Percentiles rank a stretch among this genome's conserved stretches.
phyloP scores from a whole-genome alignment of 495 filamentous ascomycete genomes.

The Podospora comata region DNA sequence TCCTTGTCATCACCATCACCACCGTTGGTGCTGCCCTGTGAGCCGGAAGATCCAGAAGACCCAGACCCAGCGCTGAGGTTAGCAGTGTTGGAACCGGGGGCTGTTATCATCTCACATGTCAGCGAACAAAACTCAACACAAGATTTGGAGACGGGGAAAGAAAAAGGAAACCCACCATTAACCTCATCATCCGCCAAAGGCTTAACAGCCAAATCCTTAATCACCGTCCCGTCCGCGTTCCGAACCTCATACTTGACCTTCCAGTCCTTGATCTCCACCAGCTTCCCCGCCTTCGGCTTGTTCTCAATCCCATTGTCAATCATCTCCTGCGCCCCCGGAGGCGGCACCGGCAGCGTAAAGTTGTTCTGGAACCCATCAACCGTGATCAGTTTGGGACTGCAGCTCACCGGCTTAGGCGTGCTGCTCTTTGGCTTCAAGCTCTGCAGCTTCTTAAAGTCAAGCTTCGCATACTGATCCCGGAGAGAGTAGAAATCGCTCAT shows the following conservation, averaged over 20 bases:
- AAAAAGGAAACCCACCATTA: conserved; percentile 32
- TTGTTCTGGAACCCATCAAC: conserved; percentile 61
- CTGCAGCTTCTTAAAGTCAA: conserved; percentile 65
- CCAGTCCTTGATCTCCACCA: conserved; percentile 43
- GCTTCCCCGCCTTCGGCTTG: conserved; percentile 36
- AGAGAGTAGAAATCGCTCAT: conserved; percentile 74
- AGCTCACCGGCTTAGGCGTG: conserved; percentile 53
- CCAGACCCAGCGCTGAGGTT: conserved; percentile 3
- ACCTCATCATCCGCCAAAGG: conserved; percentile 39
- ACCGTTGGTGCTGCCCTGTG: conserved; percentile 5
- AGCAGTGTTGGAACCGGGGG: conserved; percentile 25
- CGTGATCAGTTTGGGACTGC: conserved; percentile 61
- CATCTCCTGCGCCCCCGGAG: conserved; percentile 43
- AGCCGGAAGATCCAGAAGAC: conserved; percentile 9
- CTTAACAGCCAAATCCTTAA: conserved; percentile 42
- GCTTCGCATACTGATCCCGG: conserved; percentile 64
- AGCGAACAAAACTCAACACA: conserved; percentile 1
- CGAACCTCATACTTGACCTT: conserved; percentile 39
- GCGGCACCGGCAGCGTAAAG: conserved; percentile 66
- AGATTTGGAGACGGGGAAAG: conserved; percentile 6
- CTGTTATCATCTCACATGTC: conserved; percentile 18
- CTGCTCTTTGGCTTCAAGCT: conserved; percentile 51
- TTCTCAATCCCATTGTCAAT: conserved; percentile 55
- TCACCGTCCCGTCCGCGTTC: conserved; percentile 37
- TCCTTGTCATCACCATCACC: conserved; percentile 9